These are phyloP conservation scores for Schizochytrium sp. DNA, from an alignment of 108 stramenopile species.

Conservation along the genomic window DNA sequence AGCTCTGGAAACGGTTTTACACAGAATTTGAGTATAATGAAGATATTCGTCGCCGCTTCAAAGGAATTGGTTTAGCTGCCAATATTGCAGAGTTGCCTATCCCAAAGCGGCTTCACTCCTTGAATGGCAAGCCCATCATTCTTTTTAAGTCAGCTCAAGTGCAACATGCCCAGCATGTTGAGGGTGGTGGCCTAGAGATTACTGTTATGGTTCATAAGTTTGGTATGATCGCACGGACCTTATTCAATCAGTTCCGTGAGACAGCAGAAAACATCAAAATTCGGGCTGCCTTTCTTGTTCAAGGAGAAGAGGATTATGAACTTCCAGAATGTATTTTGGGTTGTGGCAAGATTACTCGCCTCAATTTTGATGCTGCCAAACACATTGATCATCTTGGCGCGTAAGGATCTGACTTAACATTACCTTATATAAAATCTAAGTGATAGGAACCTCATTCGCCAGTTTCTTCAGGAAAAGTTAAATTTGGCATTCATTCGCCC, in stretches of 20 bases:
- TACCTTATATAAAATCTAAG: neutral
- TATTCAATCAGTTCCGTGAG: slow-evolving; percentile 39
- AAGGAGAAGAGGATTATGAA: slow-evolving; percentile 48
- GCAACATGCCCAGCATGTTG: slow-evolving; percentile 8
- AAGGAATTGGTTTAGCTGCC: slow-evolving; percentile 53
- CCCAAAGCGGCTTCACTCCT: neutral
- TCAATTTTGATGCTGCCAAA: slow-evolving; percentile 16
- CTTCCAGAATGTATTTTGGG: slow-evolving; percentile 39
- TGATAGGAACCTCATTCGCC: too few species aligned
- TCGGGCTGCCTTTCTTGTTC: slow-evolving; percentile 22
- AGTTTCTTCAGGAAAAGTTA: too few species aligned
- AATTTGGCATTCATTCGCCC: too few species aligned
- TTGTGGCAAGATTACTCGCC: slow-evolving; percentile 1
- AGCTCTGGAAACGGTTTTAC: slow-evolving; percentile 41
- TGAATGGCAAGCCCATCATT: slow-evolving; percentile 55
- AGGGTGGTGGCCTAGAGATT: slow-evolving; percentile 24
- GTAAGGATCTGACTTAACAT: neutral
- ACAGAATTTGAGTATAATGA: slow-evolving; percentile 53
- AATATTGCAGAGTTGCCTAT: slow-evolving; percentile 26
- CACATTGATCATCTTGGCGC: slow-evolving; percentile 8
- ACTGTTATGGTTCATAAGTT: slow-evolving; percentile 42
- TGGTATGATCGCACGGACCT: slow-evolving; percentile 1
- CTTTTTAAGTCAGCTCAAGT: slow-evolving; percentile 28
- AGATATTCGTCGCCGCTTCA: slow-evolving; percentile 34
- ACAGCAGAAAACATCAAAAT: neutral